These are phyloP conservation scores for Vigna reflexopilosa DNA, from an alignment of 306 rosid genomes.

Conservation along the genomic window DNA sequence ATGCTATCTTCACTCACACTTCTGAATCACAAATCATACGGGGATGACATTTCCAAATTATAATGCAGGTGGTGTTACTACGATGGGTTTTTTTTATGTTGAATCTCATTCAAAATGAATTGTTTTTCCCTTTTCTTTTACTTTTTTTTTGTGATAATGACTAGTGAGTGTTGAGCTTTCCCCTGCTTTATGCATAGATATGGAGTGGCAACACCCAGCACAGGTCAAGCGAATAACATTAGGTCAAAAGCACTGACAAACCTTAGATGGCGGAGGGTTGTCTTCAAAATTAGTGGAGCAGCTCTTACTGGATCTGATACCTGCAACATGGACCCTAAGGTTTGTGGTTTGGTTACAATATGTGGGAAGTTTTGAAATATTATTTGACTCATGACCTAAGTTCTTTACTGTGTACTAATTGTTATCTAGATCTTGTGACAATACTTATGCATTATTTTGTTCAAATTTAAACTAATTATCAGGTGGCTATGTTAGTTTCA, in stretches of 20 bases:
- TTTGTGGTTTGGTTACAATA: conserved; percentile 37
- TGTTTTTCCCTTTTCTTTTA: conserved; percentile 9
- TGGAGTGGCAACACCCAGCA: conserved; percentile 59
- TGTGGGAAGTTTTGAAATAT: conserved; percentile 4
- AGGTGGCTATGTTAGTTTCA: conserved; percentile 84
- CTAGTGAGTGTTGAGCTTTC: conserved; percentile 29
- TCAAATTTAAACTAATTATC: conserved; percentile 40
- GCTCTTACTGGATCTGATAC: conserved; percentile 89
- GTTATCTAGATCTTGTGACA: conserved; percentile 22
- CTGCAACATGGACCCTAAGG: conserved; percentile 90
- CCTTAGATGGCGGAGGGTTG: conserved; percentile 91
- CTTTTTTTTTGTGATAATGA: neutral
- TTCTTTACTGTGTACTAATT: conserved; percentile 32
- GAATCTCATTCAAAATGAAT: conserved; percentile 21
- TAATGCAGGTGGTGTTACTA: conserved; percentile 1
- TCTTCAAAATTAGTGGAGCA: conserved; percentile 90
- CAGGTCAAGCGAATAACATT: conserved; percentile 62
- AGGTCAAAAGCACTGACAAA: conserved; percentile 71
- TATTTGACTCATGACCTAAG: conserved; percentile 20
- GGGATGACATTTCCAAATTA: conserved; percentile 7
- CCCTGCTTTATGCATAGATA: conserved; percentile 55
- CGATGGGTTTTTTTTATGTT: conserved; percentile 29
- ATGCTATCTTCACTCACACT: conserved; percentile 7
- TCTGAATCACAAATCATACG: conserved; percentile 10
- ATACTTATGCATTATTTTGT: conserved; percentile 39